Evolutionary conservation across 2,329 filamentous ascomycete species (phyloP).

Genomic region (Botrytis byssoidea): DNA sequence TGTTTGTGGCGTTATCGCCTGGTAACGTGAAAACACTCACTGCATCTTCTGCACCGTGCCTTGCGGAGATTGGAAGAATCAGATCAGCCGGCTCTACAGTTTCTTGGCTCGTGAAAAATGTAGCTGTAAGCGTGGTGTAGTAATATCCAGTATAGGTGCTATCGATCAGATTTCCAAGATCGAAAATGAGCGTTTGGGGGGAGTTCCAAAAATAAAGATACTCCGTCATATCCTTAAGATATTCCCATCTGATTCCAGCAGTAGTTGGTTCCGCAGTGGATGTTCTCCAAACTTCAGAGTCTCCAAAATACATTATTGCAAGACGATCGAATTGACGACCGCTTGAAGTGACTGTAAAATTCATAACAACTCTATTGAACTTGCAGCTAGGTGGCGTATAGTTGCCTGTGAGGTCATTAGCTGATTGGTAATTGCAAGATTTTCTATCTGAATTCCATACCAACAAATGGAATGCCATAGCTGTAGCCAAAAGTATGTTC

Average conservation of each 20-base stretch:
- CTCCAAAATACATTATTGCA: conserved; percentile 71
- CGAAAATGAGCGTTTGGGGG: conserved; percentile 74
- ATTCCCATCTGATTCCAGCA: conserved; percentile 71
- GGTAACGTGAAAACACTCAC: conserved; percentile 70
- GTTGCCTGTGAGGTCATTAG: conserved; percentile 45
- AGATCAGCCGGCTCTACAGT: conserved; percentile 55
- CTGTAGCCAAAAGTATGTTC: conserved; percentile 68
- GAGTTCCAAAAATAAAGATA: conserved; percentile 67
- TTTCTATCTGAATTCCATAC: conserved; percentile 44
- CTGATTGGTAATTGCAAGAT: conserved; percentile 17
- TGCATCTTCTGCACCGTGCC: conserved; percentile 48
- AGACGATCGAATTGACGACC: conserved; percentile 77
- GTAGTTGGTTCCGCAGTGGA: conserved; percentile 76
- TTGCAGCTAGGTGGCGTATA: conserved; percentile 66
- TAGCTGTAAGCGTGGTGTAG: conserved; percentile 72
- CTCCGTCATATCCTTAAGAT: conserved; percentile 74
- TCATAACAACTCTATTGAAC: conserved; percentile 74
- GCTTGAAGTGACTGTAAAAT: conserved; percentile 69
- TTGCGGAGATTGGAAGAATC: conserved; percentile 66
- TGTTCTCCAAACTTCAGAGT: conserved; percentile 79
- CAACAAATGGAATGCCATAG: conserved; percentile 72
- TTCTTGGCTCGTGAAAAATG: conserved; percentile 58
- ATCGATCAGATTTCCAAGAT: conserved; percentile 72
- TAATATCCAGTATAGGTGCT: conserved; percentile 69
- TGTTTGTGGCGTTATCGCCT: conserved; percentile 56